phyloP scores from a whole-genome alignment of 2,329 filamentous ascomycete genomes.

The Grosmannia clavigera region DNA sequence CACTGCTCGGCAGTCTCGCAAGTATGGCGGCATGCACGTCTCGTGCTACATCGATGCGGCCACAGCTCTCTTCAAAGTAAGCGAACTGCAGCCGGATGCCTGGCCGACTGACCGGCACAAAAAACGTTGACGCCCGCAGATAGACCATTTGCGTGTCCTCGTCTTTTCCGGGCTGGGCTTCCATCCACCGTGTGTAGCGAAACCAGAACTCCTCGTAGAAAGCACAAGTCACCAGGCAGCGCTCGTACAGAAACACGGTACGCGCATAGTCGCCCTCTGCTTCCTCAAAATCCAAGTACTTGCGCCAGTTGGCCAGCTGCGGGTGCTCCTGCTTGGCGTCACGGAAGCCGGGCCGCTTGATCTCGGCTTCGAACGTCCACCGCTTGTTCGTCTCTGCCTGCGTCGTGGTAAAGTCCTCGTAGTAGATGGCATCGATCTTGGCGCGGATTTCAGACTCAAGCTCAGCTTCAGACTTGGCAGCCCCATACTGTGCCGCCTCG shows the following conservation, averaged over 20 bases:
- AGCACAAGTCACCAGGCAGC: conserved; percentile 82
- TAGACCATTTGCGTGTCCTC: conserved; percentile 93
- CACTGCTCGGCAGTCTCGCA: conserved; percentile 61
- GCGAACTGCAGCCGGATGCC: conserved; percentile 82
- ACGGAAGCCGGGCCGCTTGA: conserved; percentile 95
- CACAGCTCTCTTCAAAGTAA: conserved; percentile 82
- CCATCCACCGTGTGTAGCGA: conserved; percentile 94
- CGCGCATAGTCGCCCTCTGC: conserved; percentile 63
- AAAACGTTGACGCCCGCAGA: conserved; percentile 71
- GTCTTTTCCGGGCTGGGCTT: conserved; percentile 63
- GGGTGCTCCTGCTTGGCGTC: conserved; percentile 81
- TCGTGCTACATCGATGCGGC: conserved; percentile 62
- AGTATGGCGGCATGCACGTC: conserved; percentile 79
- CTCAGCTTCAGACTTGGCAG: conserved; percentile 54
- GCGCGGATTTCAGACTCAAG: conserved; percentile 70
- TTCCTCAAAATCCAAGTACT: conserved; percentile 95
- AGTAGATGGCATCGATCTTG: conserved; percentile 69
- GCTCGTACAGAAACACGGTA: conserved; percentile 78
- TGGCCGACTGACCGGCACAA: conserved; percentile 75
- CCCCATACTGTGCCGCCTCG: conserved; percentile 42
- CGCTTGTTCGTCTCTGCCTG: conserved; percentile 83
- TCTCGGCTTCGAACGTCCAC: conserved; percentile 88
- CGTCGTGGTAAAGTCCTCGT: conserved; percentile 68
- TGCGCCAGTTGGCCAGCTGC: conserved; percentile 83
- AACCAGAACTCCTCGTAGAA: conserved; percentile 98